These are phyloP conservation scores for Syzygium oleosum DNA, from an alignment of 345 rosid genomes.

Conservation along the genomic window DNA sequence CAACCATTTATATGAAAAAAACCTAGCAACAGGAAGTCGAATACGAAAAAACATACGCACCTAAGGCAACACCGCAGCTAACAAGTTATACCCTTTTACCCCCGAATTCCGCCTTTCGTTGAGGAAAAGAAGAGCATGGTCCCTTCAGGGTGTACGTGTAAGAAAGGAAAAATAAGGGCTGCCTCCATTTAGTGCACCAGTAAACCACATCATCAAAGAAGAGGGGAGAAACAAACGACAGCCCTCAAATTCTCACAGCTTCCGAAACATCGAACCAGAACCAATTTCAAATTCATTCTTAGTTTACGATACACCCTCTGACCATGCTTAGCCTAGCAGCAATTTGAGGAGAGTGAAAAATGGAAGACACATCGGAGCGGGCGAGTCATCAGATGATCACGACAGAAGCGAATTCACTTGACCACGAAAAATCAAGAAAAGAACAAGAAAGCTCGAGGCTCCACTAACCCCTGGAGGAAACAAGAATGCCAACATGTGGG, in stretches of 20 bases:
- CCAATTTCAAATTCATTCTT: not conserved
- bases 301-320: not conserved
- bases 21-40: not conserved
- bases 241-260: not conserved
- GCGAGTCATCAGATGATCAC: not conserved
- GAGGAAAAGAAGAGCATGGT: not conserved
- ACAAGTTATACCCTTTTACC: rapidly evolving
- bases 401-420: not conserved
- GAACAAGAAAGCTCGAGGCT: not conserved
- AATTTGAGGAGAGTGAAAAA: not conserved
- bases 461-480: not conserved
- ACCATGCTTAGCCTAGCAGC: not conserved
- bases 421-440: not conserved
- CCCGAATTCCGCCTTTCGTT: not conserved
- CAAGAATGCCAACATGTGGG: not conserved
- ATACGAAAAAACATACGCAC: not conserved
- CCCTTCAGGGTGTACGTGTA: not conserved
- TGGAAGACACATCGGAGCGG: not conserved
- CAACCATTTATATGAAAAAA: not conserved
- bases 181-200: not conserved
- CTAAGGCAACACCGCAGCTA: not conserved
- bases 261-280: not conserved
- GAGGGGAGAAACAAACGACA: not conserved
- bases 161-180: not conserved
- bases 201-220: not conserved